phyloP scores from a whole-genome alignment of 345 rosid species.

The Streptanthus diversifolius region DNA sequence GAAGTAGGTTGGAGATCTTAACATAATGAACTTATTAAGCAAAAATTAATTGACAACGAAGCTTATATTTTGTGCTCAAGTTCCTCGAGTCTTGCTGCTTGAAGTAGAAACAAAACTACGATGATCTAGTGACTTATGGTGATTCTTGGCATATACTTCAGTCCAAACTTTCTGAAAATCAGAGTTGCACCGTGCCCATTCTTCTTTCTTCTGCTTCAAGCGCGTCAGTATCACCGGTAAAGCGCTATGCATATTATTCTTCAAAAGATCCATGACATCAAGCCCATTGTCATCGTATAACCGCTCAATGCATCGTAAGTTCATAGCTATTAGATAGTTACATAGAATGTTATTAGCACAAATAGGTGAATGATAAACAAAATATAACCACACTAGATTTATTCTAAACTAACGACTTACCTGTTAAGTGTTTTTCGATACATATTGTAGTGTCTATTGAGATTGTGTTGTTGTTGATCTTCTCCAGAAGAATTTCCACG shows the following conservation, averaged over 20 bases:
- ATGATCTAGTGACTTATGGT: slow-evolving; percentile 94
- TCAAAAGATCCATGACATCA: slow-evolving; percentile 86
- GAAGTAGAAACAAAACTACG: slow-evolving; percentile 98
- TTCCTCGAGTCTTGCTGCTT: slow-evolving; percentile 97
- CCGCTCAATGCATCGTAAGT: slow-evolving; percentile 92
- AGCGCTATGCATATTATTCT: slow-evolving; percentile 78
- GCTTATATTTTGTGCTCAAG: slow-evolving; percentile 82
- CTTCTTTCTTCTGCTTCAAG: slow-evolving; percentile 97
- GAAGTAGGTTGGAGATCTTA: slow-evolving; percentile 1
- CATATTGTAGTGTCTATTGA: slow-evolving; percentile 49
- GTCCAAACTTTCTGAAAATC: slow-evolving; percentile 99
- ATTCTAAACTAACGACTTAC: slow-evolving; percentile 35
- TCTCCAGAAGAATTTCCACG: slow-evolving; percentile 75
- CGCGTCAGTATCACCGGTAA: slow-evolving; percentile 92
- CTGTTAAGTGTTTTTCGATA: slow-evolving; percentile 75
- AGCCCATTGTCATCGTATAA: slow-evolving; percentile 96
- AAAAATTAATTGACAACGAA: background rate
- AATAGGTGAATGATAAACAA: background rate
- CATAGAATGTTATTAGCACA: slow-evolving; percentile 18
- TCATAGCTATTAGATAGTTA: slow-evolving; percentile 53
- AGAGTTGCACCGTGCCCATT: slow-evolving; percentile 90
- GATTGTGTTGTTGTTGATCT: slow-evolving; percentile 59
- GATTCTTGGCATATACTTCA: slow-evolving; percentile 88
- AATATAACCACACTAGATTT: slow-evolving; percentile 14
- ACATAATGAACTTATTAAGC: background rate